These are phyloP conservation scores for Typha latifolia DNA, from an alignment of 176 grass and related monocot species.

Conservation along the genomic window DNA sequence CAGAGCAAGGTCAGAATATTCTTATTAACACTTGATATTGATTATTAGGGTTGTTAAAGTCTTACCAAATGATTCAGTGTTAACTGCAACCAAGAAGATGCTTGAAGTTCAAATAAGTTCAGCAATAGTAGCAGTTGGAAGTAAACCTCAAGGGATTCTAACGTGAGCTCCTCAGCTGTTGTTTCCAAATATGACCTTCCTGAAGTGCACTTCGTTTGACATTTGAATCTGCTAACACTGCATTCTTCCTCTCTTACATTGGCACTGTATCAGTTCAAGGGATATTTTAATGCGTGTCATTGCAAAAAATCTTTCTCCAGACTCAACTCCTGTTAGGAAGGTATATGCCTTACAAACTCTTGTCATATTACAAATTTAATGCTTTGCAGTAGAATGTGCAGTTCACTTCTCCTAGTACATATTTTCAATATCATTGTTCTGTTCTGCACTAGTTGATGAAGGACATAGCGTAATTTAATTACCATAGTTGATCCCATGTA, in stretches of 20 bases:
- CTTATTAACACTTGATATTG: neutral
- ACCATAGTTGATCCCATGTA: no score
- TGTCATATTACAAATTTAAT: neutral
- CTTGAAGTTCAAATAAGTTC: constrained; percentile 51
- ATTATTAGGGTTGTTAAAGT: constrained; percentile 44
- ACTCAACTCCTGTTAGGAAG: constrained; percentile 45
- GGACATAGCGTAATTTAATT: no score
- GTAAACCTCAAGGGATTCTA: constrained; percentile 62
- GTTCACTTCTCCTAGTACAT: no score
- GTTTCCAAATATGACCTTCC: neutral
- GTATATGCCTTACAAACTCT: constrained; percentile 11
- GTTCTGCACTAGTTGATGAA: no score
- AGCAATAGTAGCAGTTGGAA: constrained; percentile 39
- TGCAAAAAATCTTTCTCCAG: constrained; percentile 43
- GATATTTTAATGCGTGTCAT: constrained; percentile 77
- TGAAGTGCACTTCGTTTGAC: neutral
- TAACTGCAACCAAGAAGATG: constrained; percentile 59
- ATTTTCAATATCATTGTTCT: no score
- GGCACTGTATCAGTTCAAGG: constrained; percentile 29
- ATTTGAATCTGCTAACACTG: neutral
- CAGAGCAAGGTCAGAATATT: neutral
- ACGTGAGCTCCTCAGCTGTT: constrained; percentile 33
- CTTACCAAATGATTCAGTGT: constrained; percentile 45
- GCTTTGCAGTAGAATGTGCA: no score
- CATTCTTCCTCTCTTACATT: constrained; percentile 7